Evolutionary conservation across 352 stramenopile species (phyloP).

Genomic region (Phytopythium sindhum): DNA sequence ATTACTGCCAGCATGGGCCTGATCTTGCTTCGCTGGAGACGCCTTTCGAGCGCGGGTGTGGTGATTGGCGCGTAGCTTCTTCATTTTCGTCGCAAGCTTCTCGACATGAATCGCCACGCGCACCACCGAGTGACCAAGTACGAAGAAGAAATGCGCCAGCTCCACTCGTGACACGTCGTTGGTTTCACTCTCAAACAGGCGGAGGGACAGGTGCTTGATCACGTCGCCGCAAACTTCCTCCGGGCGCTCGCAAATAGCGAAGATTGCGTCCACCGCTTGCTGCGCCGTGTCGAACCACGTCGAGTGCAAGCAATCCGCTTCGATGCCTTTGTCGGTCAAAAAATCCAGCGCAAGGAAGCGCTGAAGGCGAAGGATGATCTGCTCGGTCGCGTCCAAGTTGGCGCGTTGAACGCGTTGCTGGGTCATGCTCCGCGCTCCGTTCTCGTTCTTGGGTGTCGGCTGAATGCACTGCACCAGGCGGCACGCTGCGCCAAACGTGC

Average conservation of each 20-base stretch:
- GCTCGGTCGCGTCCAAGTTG: slow-evolving; percentile 85
- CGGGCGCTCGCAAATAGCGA: slow-evolving; percentile 87
- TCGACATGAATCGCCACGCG: slow-evolving; percentile 95
- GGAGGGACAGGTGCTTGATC: slow-evolving; percentile 58
- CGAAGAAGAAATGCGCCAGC: slow-evolving; percentile 94
- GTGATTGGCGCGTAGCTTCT: slow-evolving; percentile 85
- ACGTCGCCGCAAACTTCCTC: slow-evolving; percentile 80
- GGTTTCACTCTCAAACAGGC: slow-evolving; percentile 60
- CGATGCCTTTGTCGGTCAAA: slow-evolving; percentile 57
- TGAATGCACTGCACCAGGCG: slow-evolving; percentile 63
- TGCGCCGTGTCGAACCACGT: slow-evolving; percentile 93
- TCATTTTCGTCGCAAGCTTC: slow-evolving; percentile 77
- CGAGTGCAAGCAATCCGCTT: slow-evolving; percentile 35
- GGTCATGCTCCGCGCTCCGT: slow-evolving; percentile 28
- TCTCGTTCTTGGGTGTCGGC: slow-evolving; percentile 39
- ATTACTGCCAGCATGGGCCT: background rate
- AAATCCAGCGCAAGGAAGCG: slow-evolving; percentile 87
- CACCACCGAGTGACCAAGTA: slow-evolving; percentile 94
- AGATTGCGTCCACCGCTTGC: slow-evolving; percentile 91
- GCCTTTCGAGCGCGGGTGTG: slow-evolving; percentile 38
- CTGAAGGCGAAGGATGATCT: slow-evolving; percentile 87
- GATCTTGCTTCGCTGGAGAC: slow-evolving; percentile 15
- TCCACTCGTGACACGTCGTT: slow-evolving; percentile 64
- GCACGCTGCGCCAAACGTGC: slow-evolving; percentile 55
- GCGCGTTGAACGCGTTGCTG: slow-evolving; percentile 56